These are phyloP conservation scores for Elymus sibiricus DNA, from an alignment of 176 grass and related monocot species.

Conservation along the genomic window DNA sequence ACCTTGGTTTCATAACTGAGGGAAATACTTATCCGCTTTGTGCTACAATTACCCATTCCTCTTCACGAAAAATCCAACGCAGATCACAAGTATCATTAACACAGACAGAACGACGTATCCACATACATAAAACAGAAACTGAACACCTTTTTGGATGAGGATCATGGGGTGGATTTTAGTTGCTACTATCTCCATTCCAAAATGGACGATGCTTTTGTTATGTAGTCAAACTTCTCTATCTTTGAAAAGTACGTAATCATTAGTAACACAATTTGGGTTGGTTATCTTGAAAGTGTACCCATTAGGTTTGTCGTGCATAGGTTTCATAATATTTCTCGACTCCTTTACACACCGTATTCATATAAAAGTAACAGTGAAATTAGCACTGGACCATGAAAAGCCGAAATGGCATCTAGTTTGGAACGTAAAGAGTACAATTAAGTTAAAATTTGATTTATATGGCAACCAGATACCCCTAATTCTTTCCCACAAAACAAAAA, in stretches of 20 bases:
- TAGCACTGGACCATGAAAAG: not conserved
- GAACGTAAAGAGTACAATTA: not conserved
- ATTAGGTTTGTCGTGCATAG: not conserved
- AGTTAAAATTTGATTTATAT: not conserved
- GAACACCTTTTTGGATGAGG: not conserved
- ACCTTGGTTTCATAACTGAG: too few relatives aligned
- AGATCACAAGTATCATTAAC: too few relatives aligned
- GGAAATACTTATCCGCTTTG: too few relatives aligned
- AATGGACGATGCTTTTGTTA: not conserved
- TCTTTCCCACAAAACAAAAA: not conserved
- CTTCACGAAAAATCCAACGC: too few relatives aligned
- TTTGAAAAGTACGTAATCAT: not conserved
- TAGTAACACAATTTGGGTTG: not conserved
- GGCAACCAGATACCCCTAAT: not conserved
- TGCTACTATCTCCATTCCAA: not conserved
- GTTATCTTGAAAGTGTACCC: not conserved
- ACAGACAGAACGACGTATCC: not conserved
- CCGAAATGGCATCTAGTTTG: not conserved
- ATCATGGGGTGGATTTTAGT: not conserved
- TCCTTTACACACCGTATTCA: not conserved
- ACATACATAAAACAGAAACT: not conserved
- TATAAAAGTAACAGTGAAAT: not conserved
- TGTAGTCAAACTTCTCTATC: not conserved
- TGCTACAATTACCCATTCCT: too few relatives aligned
- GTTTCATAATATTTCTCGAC: not conserved